Conservation (phyloP, 2,329 filamentous ascomycete species). For the Neurospora sp. region DNA sequence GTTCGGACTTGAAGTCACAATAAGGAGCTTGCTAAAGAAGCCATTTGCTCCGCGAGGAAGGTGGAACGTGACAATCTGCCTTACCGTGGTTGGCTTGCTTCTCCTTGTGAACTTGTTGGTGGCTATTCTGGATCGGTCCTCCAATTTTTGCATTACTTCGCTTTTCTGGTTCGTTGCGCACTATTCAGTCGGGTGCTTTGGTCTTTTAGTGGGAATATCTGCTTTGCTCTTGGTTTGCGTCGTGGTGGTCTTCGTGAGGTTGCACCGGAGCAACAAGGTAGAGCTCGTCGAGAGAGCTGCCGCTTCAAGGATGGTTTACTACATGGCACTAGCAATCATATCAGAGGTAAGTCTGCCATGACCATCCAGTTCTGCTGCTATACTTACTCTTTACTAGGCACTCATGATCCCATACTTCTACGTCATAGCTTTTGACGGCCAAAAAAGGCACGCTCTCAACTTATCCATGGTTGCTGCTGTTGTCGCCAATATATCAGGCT, state of each 20-base stretch:
- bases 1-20: conserved; percentile 52
- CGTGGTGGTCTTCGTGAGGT: conserved; percentile 45
- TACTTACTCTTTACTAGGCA: conserved; percentile 27
- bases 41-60: conserved; percentile 50
- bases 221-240: conserved; percentile 39
- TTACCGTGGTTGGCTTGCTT: conserved; percentile 39
- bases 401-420: conserved; percentile 57
- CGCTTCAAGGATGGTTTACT: conserved; percentile 63
- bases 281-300: conserved; percentile 50
- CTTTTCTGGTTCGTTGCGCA: conserved; percentile 57
- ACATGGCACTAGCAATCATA: conserved; percentile 45
- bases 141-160: conserved; percentile 55
- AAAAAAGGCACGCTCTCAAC: conserved; percentile 31
- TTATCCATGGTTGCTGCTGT: conserved; percentile 56
- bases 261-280: conserved; percentile 44
- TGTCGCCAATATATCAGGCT: conserved; percentile 54
- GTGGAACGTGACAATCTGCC: conserved; percentile 50
- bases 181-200: conserved; percentile 50
- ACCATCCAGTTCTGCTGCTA: background rate
- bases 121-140: conserved; percentile 43
- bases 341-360: conserved; percentile 40
- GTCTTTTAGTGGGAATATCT: conserved; percentile 41
- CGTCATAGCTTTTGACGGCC: conserved; percentile 38
- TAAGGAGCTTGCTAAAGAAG: conserved; percentile 42
- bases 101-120: conserved; percentile 49